Percentiles rank a stretch among this genome's conserved stretches.
Evolutionary conservation across 2,329 filamentous ascomycete genomes (phyloP).

Genomic region (Ilyonectria robusta): DNA sequence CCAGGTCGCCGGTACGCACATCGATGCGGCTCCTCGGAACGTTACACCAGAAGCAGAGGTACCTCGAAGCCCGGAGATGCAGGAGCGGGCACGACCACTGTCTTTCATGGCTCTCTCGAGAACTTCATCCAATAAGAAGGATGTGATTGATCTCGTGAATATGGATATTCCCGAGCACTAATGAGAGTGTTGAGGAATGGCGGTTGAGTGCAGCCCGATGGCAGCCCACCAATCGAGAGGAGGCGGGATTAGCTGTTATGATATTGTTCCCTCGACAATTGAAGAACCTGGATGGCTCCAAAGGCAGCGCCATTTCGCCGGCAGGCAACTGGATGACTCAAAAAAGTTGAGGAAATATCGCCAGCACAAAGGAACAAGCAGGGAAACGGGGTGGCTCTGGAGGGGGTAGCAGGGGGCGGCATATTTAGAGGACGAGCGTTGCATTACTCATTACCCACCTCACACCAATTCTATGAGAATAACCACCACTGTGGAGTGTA

Average conservation of each 20-base stretch:
- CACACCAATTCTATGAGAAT: slow-evolving; percentile 1
- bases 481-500: not conserved
- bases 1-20: not conserved
- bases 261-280: not conserved
- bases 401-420: not conserved
- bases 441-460: slow-evolving; percentile 8
- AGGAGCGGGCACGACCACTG: slow-evolving; percentile 54
- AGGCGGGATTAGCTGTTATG: no score
- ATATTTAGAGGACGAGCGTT: slow-evolving; percentile 6
- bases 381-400: not conserved
- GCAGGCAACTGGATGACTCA: not conserved
- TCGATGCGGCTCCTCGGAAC: slow-evolving; percentile 20
- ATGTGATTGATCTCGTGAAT: slow-evolving; percentile 51
- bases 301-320: not conserved
- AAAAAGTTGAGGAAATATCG: not conserved
- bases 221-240: not conserved
- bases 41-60: slow-evolving; percentile 39
- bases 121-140: slow-evolving; percentile 41
- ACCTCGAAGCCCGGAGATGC: slow-evolving; percentile 61
- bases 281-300: no score
- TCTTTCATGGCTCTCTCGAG: slow-evolving; percentile 44
- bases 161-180: slow-evolving; percentile 54
- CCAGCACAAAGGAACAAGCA: not conserved
- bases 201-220: not conserved
- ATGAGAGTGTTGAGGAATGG: slow-evolving; percentile 16